These are phyloP conservation scores for Sisymbrium irio DNA, from an alignment of 345 rosid genomes.

Conservation along the genomic window DNA sequence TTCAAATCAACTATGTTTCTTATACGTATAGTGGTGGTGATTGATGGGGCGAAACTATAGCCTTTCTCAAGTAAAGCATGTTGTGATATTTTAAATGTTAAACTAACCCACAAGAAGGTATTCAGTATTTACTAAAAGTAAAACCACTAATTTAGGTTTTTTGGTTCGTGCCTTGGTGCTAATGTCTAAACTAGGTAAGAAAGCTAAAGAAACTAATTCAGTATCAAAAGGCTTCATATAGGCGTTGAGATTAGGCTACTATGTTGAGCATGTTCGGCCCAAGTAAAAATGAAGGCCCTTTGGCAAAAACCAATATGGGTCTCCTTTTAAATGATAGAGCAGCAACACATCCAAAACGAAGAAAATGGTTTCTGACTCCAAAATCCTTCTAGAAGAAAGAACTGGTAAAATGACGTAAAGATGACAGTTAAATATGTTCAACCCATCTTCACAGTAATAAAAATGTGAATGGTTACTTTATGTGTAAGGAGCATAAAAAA, in stretches of 20 bases:
- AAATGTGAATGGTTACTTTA: constrained; percentile 1
- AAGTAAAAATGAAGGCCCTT: not conserved
- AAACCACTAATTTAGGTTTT: too few relatives aligned
- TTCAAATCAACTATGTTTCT: not conserved
- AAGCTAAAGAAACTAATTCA: not conserved
- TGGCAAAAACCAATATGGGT: not conserved
- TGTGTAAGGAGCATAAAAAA: not conserved
- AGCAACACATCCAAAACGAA: too few relatives aligned
- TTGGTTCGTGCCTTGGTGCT: not conserved
- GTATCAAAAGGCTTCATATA: not conserved
- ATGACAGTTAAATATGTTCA: not conserved
- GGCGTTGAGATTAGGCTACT: not conserved
- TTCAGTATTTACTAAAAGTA: too few relatives aligned
- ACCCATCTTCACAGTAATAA: not conserved
- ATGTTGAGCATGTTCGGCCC: not conserved
- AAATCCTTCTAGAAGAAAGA: not conserved
- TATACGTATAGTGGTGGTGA: not conserved
- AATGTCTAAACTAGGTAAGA: too few relatives aligned
- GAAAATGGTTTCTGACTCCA: too few relatives aligned
- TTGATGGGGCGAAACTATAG: not conserved
- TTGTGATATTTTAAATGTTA: not conserved
- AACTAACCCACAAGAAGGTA: not conserved
- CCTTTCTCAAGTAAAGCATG: not conserved
- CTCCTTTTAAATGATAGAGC: too few relatives aligned
- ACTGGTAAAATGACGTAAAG: not conserved